Base-by-base conservation (phyloP, 202 grass and related monocot species). In the Sporobolus alterniflorus region DNA sequence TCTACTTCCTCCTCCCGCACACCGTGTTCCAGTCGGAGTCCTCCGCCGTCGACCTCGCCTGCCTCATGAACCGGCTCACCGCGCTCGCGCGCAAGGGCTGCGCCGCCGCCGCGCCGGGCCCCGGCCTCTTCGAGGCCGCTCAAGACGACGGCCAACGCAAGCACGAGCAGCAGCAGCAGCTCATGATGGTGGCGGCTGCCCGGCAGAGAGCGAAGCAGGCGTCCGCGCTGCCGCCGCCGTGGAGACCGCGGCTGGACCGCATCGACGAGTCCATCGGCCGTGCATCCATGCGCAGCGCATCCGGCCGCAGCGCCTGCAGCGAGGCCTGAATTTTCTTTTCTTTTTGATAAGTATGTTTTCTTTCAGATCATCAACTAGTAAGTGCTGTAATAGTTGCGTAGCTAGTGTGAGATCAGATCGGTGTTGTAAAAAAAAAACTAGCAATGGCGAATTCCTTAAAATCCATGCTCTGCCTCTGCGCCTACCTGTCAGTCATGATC, bases 1-100 rank as follows among this genome's bases (percentile, higher is more conserved):
- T 96, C 66, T 99, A 99, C 83, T 99, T 92, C 91, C 83, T 99
- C 13, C 89, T 99, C 66, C 96, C 96, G 52, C 89, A 92, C 11
- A 65, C 87, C 40, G 63, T 92, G 59, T 91, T 94, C 87, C 91
- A 96, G 76, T 66, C 91, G 26, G 91, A 99, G 74, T 81, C 93
- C 16, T 96, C 93, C 71, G 87, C 93, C 69, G 74, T 96, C 17
- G 96, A 99, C 89, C 91, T 94, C 65, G 96, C 93, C 59, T 87
- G 87, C 72, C 87, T 96, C 76, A 86, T 96, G 89, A 96, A 88
- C 87, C 93, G 93, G 42, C 86, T 99, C 48, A 91, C 91, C 43
- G 77, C 93, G 48, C 67, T 92, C 39, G 93, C 96, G 0, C 77
- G 82, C 46, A 89, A 87, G 78, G 86, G 86, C 7, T 80, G 49